Evolutionary conservation across 202 grass and related monocot genomes (phyloP), one percentile per base, ranked within the genome.

Genomic region (Saccharum hybrid): DNA sequence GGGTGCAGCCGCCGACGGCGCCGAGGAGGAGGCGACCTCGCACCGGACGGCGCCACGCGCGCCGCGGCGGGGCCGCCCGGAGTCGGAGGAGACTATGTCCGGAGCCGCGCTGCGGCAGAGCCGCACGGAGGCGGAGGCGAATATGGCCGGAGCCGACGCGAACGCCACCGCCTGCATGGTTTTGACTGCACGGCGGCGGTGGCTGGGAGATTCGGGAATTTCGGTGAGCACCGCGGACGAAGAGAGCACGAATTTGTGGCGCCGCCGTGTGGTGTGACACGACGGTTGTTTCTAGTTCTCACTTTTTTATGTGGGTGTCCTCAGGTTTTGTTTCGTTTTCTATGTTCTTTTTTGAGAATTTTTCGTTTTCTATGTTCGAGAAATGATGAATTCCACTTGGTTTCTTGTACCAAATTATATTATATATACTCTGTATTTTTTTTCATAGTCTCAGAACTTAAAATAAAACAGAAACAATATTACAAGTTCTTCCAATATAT

Each of bases 1-100:
- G n/a, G 95, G 37, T 6, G 76, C 86, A 26, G 90, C 56, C 3
- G 72, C 68, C 22, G 87, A 62, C 7, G 71, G 66, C 34, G 83
- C 70, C 12, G 85, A 78, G 52, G 85, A 49, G 62, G 85, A 42
- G 23, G 78, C 78, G 78, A 88, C 78, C 56, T 88, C 71, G 72
- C 82, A 86, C 68, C 74, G 83, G 74, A 89, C 62, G 51, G 79
- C 68, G 28, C 19, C 74, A 8, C 63, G 39, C 18, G 23, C 57
- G 48, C 52, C 18, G 13, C 79, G 51, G 13, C 67, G 74, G 41
- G 83, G 18, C 12, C 74, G 74, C 8, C 13, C 6, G 33, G 68
- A 52, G 61, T 13, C 19, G 36, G 83, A 52, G 71, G 45, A 68
- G 71, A 54, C 2, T 9, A 16, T 4, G 42, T 3, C 15, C 30